Base-by-base conservation (phyloP, 192 early-diverging fungal species). In the Coemansia asiatica region DNA sequence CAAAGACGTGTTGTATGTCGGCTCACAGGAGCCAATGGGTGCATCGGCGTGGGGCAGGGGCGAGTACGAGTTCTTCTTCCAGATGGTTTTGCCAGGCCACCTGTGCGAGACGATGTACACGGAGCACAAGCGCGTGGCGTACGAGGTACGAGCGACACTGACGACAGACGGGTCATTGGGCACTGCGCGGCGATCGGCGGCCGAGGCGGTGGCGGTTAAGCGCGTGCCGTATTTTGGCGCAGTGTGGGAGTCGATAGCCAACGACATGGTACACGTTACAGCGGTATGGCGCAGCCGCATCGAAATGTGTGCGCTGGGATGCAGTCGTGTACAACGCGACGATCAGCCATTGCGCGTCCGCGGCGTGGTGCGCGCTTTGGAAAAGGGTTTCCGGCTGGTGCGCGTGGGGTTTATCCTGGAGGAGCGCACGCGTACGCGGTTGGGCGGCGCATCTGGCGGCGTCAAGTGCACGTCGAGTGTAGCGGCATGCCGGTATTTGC, bases 51-150 rank as follows among this genome's bases (percentile, higher is more conserved):
- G 71, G 77, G 19, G 36, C 51, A 69, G 60, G 33, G 77, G 77
- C 19, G 51, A 60, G 12, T 71, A 80, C 68, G 77, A 80, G 72
- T 80, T 80, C 35, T 64, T 64, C 44, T 80, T 80, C 66, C 77
- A 73, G 28, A 60, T 80, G 44, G 63, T 68, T 16, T 31, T 80
- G 21, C 72, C 77, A n/a, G 77, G 77, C 4, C 54, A 69, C 26
- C 47, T 80, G 64, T 64, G 68, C 68, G 77, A 80, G 62, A 80
- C 77, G 64, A 80, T 80, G 77, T 74, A 67, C 65, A 80, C 77
- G 4, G 77, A 73, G 58, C 72, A 74, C 53, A 71, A 68, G 64
- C 64, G 64, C 3, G 71, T 80, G 15, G 60, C 77, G 13, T 80
- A 80, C 69, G 72, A 80, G 59, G 64, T 74, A 33, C 71, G 68